These are phyloP conservation scores for Colletotrichum viniferum DNA, from an alignment of 2,329 filamentous ascomycete species.

Conservation along the genomic window DNA sequence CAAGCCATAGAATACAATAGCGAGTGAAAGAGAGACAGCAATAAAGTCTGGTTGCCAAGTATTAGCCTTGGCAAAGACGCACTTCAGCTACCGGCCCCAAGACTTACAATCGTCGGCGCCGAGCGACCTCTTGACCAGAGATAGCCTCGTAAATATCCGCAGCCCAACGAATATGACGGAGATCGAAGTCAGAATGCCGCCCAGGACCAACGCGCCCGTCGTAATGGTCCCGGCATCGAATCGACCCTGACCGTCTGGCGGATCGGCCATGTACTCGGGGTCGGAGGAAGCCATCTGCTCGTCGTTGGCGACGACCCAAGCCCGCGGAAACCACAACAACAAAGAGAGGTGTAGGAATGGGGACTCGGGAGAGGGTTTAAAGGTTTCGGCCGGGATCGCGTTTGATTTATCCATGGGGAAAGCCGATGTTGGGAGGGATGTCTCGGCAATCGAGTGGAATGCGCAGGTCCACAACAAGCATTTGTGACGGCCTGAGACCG, in stretches of 20 bases:
- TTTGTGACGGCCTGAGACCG: background rate
- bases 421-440: background rate
- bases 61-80: background rate
- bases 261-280: slow-evolving; percentile 11
- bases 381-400: background rate
- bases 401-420: background rate
- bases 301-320: background rate
- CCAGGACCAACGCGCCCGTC: background rate
- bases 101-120: slow-evolving; percentile 12
- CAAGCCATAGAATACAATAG: background rate
- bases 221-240: slow-evolving; percentile 9
- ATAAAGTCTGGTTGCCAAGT: background rate
- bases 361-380: background rate
- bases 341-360: background rate
- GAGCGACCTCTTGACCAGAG: background rate
- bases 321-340: background rate
- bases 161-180: background rate
- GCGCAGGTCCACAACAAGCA: background rate
- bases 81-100: rapidly evolving
- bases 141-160: slow-evolving; percentile 5
- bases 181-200: background rate
- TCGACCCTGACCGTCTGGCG: background rate
- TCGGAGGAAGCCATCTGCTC: background rate
- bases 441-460: background rate
- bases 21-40: background rate